Evolutionary conservation across 2,329 filamentous ascomycete genomes (phyloP), one percentile per base, ranked within the genome.

Genomic region (Neonectria magnoliae): DNA sequence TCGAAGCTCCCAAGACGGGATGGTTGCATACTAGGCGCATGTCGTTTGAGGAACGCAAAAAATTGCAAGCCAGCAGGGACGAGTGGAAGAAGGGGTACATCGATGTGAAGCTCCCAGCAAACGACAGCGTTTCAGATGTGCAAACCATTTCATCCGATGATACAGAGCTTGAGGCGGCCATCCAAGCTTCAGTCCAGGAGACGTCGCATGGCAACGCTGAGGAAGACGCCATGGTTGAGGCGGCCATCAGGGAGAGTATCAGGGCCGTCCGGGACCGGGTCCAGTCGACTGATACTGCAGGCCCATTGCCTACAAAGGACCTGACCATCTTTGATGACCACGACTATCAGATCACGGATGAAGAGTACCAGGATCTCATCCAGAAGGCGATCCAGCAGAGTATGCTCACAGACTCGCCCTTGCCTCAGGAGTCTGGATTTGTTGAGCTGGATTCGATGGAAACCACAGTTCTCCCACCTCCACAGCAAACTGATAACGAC

Each of bases 241-340:
- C 87, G 20, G 92, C 92, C 1, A 91, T 97, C 55, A 85, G 91
- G 14, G 89, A 91, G 5, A 93, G 91, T 67, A 83, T 96, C 16
- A 81, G 80, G 14, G 89, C 92, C 38, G 79, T 86, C 66, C 80
- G 73, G 13, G 66, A 78, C 18, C 66, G 67, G 29, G 75, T 71
- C 4, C 72, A 72, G 50, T 64, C 76, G 9, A 70, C 69, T 1
- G 73, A 76, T 16, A 68, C 73, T 1, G 70, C 75, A 13, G 42
- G 65, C 20, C 71, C 66, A 1, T 58, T 71, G 47, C 68, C 72
- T 25, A 68, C 73, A 31, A 76, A 76, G 53, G 69, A 78, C 18
- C 64, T 69, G 3, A 74, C 68, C 10, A 76, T 80, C 22, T 81
- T 81, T 31, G 71, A 79, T 20, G 78, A 81, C 22, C 77, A 80